Evolutionary conservation across 352 stramenopile genomes (phyloP), one percentile per base, ranked within the genome.

Genomic region (Aphanomyces invadans): DNA sequence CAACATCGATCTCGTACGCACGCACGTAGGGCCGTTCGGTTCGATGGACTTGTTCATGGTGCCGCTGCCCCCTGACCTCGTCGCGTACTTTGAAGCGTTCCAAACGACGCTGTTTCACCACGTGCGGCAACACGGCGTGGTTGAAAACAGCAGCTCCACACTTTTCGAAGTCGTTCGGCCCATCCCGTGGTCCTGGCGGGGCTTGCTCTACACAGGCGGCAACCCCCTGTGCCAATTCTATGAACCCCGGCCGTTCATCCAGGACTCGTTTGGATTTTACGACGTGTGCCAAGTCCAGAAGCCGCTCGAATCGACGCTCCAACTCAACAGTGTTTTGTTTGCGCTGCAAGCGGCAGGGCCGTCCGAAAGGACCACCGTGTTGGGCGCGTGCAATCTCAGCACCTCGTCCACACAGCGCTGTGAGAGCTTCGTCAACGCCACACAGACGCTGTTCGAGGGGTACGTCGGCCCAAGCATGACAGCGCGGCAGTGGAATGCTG

Each of bases 191-290:
- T 9, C 21, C 9, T 25, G 21, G 12, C 44, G 4, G 12, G 44
- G 44, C 33, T 32, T 53, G 1, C 21, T 42, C 15, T 51, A 36
- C 32, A 29, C 46, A 12, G 56, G 56, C 5, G 56, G 56, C 4
- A 52, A 28, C 21, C 56, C 33, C 21, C 25, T 64, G 56, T 64
- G 56, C 26, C 9, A 5, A 17, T 65, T 33, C 42, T 21, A 36
- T 26, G 19, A 21, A 4, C 17, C 33, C 2, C 3, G 2, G 32
- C 31, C 4, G n/a, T 54, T 64, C 23, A 33, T 64, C 26, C 56
- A 64, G 29, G 32, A 51, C 4, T 49, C 56, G 32, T 64, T 64
- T 52, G 36, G 33, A 11, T 52, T 25, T 28, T n/a, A 52, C 44
- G 54, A 62, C 23, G 54, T 29, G 21, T 62, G 54, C 39, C 9